A percentile compares a stretch with the other conserved stretches of the same genome.
phyloP scores from a whole-genome alignment of 2,329 filamentous ascomycete genomes.

The Fusarium continuum region DNA sequence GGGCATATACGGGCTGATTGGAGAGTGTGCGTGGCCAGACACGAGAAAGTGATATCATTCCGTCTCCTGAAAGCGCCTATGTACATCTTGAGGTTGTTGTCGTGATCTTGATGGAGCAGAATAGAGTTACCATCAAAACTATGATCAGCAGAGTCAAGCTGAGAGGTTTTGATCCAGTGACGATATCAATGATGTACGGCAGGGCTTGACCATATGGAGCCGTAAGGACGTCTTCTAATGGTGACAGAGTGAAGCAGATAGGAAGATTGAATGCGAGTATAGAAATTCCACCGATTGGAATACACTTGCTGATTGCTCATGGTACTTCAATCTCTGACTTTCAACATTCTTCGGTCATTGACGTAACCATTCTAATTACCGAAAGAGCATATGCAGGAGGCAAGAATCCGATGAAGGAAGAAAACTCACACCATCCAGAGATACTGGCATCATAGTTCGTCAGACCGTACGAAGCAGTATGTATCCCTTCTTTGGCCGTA shows the following conservation, averaged over 20 bases:
- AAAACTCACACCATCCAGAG: background rate
- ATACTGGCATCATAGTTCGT: background rate
- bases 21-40: background rate
- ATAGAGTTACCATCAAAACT: background rate
- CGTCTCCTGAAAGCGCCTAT: background rate
- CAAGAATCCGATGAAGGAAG: background rate
- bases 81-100: background rate
- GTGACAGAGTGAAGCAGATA: background rate
- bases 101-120: background rate
- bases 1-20: background rate
- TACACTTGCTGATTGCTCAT: background rate
- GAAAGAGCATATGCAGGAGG: background rate
- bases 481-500: background rate
- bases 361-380: background rate
- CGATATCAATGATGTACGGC: background rate
- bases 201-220: background rate
- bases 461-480: background rate
- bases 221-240: background rate
- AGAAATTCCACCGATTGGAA: background rate
- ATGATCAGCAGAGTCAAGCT: background rate
- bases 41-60: background rate
- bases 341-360: conserved; percentile 1
- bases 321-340: background rate
- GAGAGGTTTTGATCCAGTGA: background rate
- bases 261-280: background rate